Base-by-base conservation (phyloP, 352 stramenopile genomes). In the Phytopythium kandeliae region DNA sequence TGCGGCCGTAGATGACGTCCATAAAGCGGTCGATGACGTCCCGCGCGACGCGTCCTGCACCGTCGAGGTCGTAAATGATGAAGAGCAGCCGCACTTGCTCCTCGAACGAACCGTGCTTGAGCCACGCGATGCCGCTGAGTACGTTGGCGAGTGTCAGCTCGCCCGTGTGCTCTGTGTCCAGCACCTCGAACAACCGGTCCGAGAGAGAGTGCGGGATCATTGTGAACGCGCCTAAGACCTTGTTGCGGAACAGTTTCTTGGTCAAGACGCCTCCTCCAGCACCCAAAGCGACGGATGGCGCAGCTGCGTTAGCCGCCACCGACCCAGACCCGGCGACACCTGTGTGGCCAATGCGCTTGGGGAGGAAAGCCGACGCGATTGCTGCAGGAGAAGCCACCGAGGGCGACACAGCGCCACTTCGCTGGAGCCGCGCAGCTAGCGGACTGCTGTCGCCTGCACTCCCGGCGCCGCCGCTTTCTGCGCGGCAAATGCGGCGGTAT, bases 1-100 rank as follows among this genome's bases (percentile, higher is more conserved):
- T 70, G 15, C 77, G 71, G 22, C 84, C 84, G 47, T 92, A 95
- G 16, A 95, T 76, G 41, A 95, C 81, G 54, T 91, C 79, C 74
- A 92, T 88, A 58, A 95, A 95, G 12, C 75, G 70, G 28, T 88
- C 71, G 33, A 95, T 59, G 24, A 86, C 61, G 33, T 90, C 84
- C 17, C 78, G 66, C 36, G 79, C 62, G n/a, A 95, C 61, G 25
- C 81, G 63, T 17, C 78, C 75, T 4, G 65, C 69, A 13, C 50
- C 55, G 47, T 92, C 76, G n/a, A 91, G 55, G 54, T 95, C 84
- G 66, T 95, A 95, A 52, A 95, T 84, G 31, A 72, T 77, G 50
- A 92, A 95, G 12, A 95, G 65, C 46, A 95, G 57, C 36, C 85
- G 77, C 50, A 85, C 62, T 30, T 87, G 80, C 49, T 91, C 83